Base-by-base conservation (phyloP, 179 eudicot genomes). In the Silene noctiflora region DNA sequence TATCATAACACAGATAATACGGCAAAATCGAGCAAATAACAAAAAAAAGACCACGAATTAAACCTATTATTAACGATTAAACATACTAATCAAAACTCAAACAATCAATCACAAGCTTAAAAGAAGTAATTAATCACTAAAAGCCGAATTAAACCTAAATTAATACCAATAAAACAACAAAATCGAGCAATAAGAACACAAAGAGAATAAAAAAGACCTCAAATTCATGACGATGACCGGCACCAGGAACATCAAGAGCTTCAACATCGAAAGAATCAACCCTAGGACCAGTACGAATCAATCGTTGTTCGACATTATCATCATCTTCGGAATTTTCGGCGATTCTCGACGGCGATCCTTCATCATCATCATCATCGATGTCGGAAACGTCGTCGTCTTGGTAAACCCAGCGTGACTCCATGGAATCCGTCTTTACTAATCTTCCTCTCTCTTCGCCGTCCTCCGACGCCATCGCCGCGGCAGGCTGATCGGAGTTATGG, bases 241-340 rank as follows among this genome's bases (percentile, higher is more conserved):
- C 89, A 1, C 97, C 92, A 14, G 97, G 96, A 75, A 94, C 90
- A 70, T 94, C 98, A 19, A 94, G 96, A 8, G 98, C 97, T 63
- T 93, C 98, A 12, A 91, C 98, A 73, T 92, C 97, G 25, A 94
- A 94, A 46, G 97, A 92, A 89, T 94, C 97, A 64, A 94, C 84
- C 79, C 93, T 76, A 2, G 97, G 98, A 31, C 96, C 98, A 0
- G 98, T 94, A 2, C 98, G 88, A 55, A 94, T 87, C 79, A 94
- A 75, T 44, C 85, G 81, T 78, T 84, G 92, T 67, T 83, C 86
- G 11, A 80, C 87, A 83, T 74, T 86, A 78, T 87, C 96, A 21
- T 91, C 97, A 11, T 94, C 97, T 1, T 90, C 96, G 0, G 92
- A 88, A 78, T 88, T 90, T 51, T 33, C 22, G 2, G 63, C 74